Base-by-base conservation (phyloP, 257 asterid genomes). In the Nicotiana sylvestris region DNA sequence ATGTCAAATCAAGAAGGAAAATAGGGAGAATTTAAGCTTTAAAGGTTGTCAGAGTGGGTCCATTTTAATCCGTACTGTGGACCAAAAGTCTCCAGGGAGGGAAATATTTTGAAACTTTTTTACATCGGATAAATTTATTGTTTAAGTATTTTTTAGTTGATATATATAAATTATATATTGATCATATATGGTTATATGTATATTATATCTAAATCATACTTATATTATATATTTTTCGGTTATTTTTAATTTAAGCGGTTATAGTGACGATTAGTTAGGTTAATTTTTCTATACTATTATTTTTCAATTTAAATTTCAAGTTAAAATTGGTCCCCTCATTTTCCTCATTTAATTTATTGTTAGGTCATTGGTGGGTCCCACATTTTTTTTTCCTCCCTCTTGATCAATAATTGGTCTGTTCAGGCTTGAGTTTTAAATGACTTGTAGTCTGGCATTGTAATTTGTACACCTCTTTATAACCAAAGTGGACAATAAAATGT, bases 361-460 rank as follows among this genome's bases (percentile, higher is more conserved):
- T 15, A 51, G 80, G 80, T 74, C 39, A 49, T 46, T 27, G 2
- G n/a, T 25, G 80, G 80, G 29, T 49, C 80, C 80, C 64, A 76
- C 3, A 76, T 7, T 3, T 12, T n/a, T 27, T n/a, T 72, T 27
- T 46, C 0, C 12, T 9, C 12, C 58, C 58, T 53, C 25, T 49
- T 8, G 0, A 51, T 51, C 64, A 76, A 76, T 76, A 15, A 76
- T 76, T 76, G 80, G 1, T 49, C 11, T 15, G 16, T 15, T 51
- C 43, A 46, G 27, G 80, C 80, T 49, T 74, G 80, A 51, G 80
- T 25, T 74, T 74, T 74, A 51, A 27, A 76, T 76, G 80, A 76
- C 80, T 76, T 27, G 43, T 74, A 49, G 80, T 74, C 60, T 33
- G 29, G 21, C 76, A 67, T 17, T 66, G 6, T 32, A 32, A 65